Base-by-base conservation (phyloP, 179 eudicot genomes). In the Heliamphora pulchella region DNA sequence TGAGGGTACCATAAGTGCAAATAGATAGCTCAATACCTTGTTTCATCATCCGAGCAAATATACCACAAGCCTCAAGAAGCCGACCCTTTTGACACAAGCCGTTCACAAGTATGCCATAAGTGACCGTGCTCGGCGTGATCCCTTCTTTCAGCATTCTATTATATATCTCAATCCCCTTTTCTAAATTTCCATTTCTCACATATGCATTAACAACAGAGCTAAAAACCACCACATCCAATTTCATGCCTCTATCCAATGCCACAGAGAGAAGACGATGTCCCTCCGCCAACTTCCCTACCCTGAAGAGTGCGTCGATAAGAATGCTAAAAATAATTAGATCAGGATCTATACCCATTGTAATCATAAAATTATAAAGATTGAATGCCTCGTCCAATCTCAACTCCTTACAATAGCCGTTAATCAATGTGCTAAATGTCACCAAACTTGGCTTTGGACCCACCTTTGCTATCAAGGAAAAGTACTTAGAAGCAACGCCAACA, bases 361-460 rank as follows among this genome's bases (percentile, higher is more conserved):
- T 53, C 93, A 91, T 88, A 66, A 80, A 70, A 82, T 81, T 75
- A 75, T 87, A 88, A 75, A 89, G 86, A 74, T 81, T 65, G 51
- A 86, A 82, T 17, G 93, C 95, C 77, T 81, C 87, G 3, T 89
- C 87, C 57, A 89, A 22, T 80, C 83, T 89, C 76, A 69, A 74
- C 48, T 75, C 86, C 79, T 89, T 87, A 79, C 91, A 89, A 80
- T 85, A 86, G 18, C 86, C 83, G 75, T 87, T 77, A 79, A 87
- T 86, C 80, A 91, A 74, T 8, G 89, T 90, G 82, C 91, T 87
- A 83, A 86, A 91, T 4, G 93, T 88, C 70, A 90, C 87, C 73
- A 91, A 66, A 81, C 84, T 91, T 3, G 95, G 93, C 69, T 71
- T 80, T 14, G 95, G 95, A 77, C 95, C 95, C n/a, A 82, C 81